Evolutionary conservation across 1,139 yeast genomes (phyloP).

Genomic region (Barnettozyma hawaiiensis): DNA sequence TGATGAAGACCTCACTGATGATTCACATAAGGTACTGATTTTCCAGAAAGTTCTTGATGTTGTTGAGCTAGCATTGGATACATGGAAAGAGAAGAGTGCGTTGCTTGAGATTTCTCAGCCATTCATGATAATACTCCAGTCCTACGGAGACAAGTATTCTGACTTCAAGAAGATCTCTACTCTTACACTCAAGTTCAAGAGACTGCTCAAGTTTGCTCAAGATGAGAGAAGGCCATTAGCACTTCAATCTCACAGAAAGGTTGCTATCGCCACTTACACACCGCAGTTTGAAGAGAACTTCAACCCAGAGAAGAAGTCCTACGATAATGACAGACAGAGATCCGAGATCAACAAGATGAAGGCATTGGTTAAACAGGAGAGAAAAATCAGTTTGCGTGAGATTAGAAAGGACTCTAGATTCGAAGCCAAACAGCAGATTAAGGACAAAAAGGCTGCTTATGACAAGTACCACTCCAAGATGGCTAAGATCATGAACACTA

Average conservation of each 20-base stretch:
- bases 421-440: slow-evolving; percentile 78
- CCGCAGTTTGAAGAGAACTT: slow-evolving; percentile 95
- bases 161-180: slow-evolving; percentile 22
- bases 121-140: slow-evolving; percentile 24
- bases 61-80: slow-evolving; percentile 27
- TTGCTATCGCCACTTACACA: slow-evolving; percentile 78
- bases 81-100: slow-evolving; percentile 64
- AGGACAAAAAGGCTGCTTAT: slow-evolving; percentile 68
- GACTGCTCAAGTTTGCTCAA: slow-evolving; percentile 44
- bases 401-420: slow-evolving; percentile 85
- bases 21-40: slow-evolving; percentile 31
- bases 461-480: slow-evolving; percentile 84
- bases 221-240: slow-evolving; percentile 63
- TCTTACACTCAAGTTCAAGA: slow-evolving; percentile 40
- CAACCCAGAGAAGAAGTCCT: slow-evolving; percentile 91
- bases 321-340: slow-evolving; percentile 76
- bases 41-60: slow-evolving; percentile 27
- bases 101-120: slow-evolving; percentile 44
- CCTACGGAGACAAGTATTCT: slow-evolving; percentile 21
- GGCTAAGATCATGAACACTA: slow-evolving; percentile 79
- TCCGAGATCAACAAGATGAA: slow-evolving; percentile 79
- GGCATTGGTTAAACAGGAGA: slow-evolving; percentile 85
- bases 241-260: slow-evolving; percentile 82
- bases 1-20: slow-evolving; percentile 18
- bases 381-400: slow-evolving; percentile 82